Percentiles rank a stretch among this genome's conserved stretches.
These are phyloP conservation scores for Morella rubra DNA, from an alignment of 306 rosid genomes.

Conservation along the genomic window DNA sequence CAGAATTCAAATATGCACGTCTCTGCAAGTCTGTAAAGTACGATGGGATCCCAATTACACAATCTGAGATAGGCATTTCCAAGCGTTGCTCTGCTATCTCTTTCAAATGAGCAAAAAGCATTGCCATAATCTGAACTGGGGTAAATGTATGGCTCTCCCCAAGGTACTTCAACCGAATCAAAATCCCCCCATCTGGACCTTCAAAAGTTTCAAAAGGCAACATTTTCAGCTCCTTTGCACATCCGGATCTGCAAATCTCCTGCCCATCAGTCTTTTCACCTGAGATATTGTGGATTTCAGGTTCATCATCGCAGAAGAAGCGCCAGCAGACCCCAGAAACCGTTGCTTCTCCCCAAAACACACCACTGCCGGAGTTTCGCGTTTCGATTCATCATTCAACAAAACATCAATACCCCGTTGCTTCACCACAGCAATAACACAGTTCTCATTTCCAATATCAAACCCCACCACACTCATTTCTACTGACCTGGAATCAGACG, in stretches of 20 bases:
- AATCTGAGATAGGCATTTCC: constrained; percentile 67
- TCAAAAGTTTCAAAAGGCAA: constrained; percentile 74
- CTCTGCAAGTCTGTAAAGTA: constrained; percentile 88
- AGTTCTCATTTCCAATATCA: constrained; percentile 96
- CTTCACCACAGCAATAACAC: constrained; percentile 86
- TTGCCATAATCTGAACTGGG: constrained; percentile 78
- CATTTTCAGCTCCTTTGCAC: constrained; percentile 60
- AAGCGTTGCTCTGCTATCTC: constrained; percentile 58
- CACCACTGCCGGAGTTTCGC: constrained; percentile 87
- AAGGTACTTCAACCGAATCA: constrained; percentile 68
- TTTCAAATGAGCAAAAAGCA: constrained; percentile 92
- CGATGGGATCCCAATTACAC: constrained; percentile 88
- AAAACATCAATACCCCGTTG: constrained; percentile 91
- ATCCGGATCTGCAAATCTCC: constrained; percentile 53
- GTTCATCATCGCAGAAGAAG: constrained; percentile 89
- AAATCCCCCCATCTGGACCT: constrained; percentile 67
- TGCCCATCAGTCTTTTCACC: constrained; percentile 85
- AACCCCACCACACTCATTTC: constrained; percentile 90
- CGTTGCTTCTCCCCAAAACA: constrained; percentile 92
- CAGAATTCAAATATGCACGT: constrained; percentile 78
- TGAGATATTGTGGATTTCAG: constrained; percentile 80
- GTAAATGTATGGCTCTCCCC: constrained; percentile 59
- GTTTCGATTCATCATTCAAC: constrained; percentile 82
- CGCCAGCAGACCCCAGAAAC: constrained; percentile 92
- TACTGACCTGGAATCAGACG: constrained; percentile 13